Evolutionary conservation across 768 basidiomycete genomes (phyloP), one percentile per base, ranked within the genome.

Genomic region (Trametes gibbosa): DNA sequence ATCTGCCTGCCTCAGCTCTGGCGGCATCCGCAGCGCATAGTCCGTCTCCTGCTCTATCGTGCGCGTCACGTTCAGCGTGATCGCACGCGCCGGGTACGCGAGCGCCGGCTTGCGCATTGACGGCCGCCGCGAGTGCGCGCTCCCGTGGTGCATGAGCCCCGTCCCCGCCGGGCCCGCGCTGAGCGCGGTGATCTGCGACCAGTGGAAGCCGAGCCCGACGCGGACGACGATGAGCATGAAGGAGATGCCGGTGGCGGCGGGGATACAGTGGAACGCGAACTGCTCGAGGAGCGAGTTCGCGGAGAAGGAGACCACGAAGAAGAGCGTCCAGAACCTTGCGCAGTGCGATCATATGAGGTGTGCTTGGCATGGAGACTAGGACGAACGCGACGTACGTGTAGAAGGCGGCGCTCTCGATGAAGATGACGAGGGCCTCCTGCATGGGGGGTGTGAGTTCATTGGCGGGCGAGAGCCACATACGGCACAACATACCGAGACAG

Each of bases 151-250:
- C 29, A 10, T 4, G 29, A 32, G n/a, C n/a, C n/a, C n/a, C n/a
- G 19, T 6, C 2, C n/a, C 41, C 4, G 23, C n/a, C 23, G 47
- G 21, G 25, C 41, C 40, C 10, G 40, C 25, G 29, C 27, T 39
- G 27, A 19, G 34, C 24, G 25, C 48, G 12, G 47, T 40, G 48
- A 50, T 49, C 39, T 58, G 56, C 9, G 56, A 50, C 49, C 49
- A 58, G 50, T 53, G 53, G 52, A 59, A 59, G 34, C 53, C 59
- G 34, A 60, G 60, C 29, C 56, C 55, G 50, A 61, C 60, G 54
- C 60, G 54, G 23, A 56, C 56, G 55, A 53, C 50, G 60, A 61
- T 61, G 51, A 61, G 60, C 54, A 56, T 61, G 55, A 56, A 56
- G 19, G 60, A 52, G 50, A 61, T 61, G 54, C 60, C 60, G 19